These are phyloP conservation scores for Prunus mira DNA, from an alignment of 306 rosid species.

Conservation along the genomic window DNA sequence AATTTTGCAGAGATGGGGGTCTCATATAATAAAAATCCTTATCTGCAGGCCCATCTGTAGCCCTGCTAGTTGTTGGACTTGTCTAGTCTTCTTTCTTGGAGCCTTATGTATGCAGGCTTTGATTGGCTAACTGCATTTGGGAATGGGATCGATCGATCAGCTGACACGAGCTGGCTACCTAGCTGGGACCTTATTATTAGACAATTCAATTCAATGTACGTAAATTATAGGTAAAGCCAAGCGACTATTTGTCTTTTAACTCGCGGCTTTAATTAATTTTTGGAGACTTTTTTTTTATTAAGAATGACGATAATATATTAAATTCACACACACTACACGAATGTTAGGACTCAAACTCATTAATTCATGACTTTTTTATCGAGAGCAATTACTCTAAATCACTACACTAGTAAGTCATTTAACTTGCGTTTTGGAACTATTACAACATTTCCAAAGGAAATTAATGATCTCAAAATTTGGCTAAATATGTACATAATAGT, in stretches of 20 bases:
- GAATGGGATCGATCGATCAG: background rate
- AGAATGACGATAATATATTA: accelerated
- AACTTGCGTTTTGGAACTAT: too few relatives aligned
- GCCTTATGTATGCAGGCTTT: background rate
- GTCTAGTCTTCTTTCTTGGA: background rate
- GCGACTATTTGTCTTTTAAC: too few relatives aligned
- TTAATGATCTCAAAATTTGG: too few relatives aligned
- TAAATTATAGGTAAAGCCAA: too few relatives aligned
- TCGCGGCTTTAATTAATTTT: too few relatives aligned
- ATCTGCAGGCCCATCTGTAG: slow-evolving; percentile 4
- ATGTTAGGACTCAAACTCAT: too few relatives aligned
- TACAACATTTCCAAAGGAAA: too few relatives aligned
- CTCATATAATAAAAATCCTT: background rate
- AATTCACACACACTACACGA: too few relatives aligned
- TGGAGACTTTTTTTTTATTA: too few relatives aligned
- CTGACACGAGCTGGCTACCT: background rate
- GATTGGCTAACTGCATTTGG: background rate
- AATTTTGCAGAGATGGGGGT: background rate
- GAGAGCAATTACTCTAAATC: too few relatives aligned
- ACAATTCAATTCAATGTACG: background rate
- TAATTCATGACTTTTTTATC: accelerated
- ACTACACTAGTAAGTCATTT: too few relatives aligned
- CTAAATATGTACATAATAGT: too few relatives aligned
- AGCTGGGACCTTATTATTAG: background rate
- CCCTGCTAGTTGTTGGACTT: background rate